Base-by-base conservation (phyloP, 2,329 filamentous ascomycete genomes). In the Zarea fungicola region DNA sequence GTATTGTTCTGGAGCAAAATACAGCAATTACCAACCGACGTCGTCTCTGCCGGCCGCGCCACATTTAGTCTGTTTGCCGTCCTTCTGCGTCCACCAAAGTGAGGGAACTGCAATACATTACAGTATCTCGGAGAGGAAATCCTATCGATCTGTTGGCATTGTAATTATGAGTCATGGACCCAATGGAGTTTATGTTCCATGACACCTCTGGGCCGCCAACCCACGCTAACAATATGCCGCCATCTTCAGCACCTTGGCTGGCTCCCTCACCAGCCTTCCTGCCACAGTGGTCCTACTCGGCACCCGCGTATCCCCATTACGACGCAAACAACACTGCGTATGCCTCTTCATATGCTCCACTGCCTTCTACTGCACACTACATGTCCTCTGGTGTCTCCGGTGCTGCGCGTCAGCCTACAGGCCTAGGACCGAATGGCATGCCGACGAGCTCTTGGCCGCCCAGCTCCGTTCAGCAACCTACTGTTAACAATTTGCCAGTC, bases 171-270 rank as follows among this genome's bases (percentile, higher is more conserved):
- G 28, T 45, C 39, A 58, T 66, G 58, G 64, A 67, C 42, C 58
- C 58, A 29, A 64, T 66, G 61, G 61, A 67, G 43, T 65, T 61
- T 44, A 43, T 59, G 42, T 57, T 62, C 59, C 63, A 63, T 37
- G 51, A 53, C 40, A 42, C 59, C 10, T 42, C 49, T 39, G 41
- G 49, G 35, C 35, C 46, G 18, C 31, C 48, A 8, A 37, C 51
- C 34, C 52, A 45, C 11, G 19, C 25, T n/a, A 44, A 49, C 6
- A 7, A 39, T 11, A 28, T 44, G 22, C 31, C 42, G 6, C 42
- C 31, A 23, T 11, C 42, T 14, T 36, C 22, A 14, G 21, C 18
- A 7, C 9, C 14, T 4, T 48, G 45, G 45, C 6, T 28, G 23
- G 26, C 25, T 26, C 36, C 31, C 5, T 21, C 22, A 16, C 34